A percentile compares a stretch with the other conserved stretches of the same genome.
Evolutionary conservation across 352 stramenopile species (phyloP).

Genomic region (Globisporangium okanoganense): DNA sequence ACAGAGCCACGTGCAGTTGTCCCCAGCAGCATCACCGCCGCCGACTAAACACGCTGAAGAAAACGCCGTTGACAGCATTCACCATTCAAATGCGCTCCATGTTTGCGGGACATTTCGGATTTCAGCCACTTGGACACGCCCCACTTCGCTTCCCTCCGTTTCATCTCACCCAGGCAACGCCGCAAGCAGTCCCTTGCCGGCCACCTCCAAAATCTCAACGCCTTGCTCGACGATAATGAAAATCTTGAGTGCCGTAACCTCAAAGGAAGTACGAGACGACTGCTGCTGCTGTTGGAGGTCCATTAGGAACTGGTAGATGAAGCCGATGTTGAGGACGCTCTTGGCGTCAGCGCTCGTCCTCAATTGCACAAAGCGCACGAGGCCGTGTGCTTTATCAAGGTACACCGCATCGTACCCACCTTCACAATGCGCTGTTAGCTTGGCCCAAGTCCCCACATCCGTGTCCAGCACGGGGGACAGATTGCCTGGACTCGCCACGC

Average conservation of each 20-base stretch:
- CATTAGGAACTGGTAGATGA: too few relatives aligned
- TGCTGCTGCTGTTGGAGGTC: too few relatives aligned
- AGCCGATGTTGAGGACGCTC: too few relatives aligned
- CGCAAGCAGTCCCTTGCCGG: neutral
- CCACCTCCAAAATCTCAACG: neutral
- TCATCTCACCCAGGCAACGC: neutral
- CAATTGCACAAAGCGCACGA: neutral
- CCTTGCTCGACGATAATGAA: neutral
- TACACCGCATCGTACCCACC: neutral
- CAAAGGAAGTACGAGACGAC: too few relatives aligned
- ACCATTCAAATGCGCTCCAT: neutral
- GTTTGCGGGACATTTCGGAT: neutral
- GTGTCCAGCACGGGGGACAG: neutral
- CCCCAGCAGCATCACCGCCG: too few relatives aligned
- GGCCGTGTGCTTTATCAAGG: neutral
- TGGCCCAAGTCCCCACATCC: neutral
- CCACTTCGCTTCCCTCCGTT: neutral
- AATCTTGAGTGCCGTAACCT: too few relatives aligned
- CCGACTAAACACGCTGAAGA: too few relatives aligned
- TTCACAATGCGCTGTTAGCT: neutral
- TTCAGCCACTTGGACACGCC: neutral
- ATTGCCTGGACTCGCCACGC: neutral
- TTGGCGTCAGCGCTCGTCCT: too few relatives aligned
- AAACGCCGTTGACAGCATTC: neutral
- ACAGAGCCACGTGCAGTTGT: too few relatives aligned